These are phyloP conservation scores for Arxiozyma bovina DNA, from an alignment of 1,139 yeast species.

Conservation along the genomic window DNA sequence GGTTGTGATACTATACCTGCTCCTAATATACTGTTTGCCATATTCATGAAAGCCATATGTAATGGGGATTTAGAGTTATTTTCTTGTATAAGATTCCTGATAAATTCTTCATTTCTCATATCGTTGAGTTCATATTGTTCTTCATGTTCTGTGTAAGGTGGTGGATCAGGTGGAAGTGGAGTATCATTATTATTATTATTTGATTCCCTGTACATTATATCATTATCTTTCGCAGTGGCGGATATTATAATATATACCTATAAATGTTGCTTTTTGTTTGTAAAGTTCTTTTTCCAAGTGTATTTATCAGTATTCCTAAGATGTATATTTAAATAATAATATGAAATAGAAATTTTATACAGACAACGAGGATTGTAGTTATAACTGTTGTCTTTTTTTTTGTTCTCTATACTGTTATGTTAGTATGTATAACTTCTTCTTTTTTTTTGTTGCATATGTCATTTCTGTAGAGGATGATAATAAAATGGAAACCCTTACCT, in stretches of 20 bases:
- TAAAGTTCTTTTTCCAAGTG: too few species aligned
- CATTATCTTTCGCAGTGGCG: not conserved
- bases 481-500: not conserved
- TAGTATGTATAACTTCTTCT: too few species aligned
- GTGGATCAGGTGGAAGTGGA: not conserved
- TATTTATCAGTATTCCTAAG: not conserved
- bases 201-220: not conserved
- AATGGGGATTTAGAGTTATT: slow-evolving; percentile 34
- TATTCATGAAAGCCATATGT: slow-evolving; percentile 90
- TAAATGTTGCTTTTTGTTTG: not conserved
- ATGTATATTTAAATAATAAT: not conserved
- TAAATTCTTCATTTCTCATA: slow-evolving; percentile 5
- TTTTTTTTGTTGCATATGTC: not conserved
- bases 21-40: slow-evolving; percentile 90
- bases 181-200: not conserved
- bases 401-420: too few species aligned
- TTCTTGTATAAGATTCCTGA: slow-evolving; percentile 9
- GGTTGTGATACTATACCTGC: slow-evolving; percentile 96
- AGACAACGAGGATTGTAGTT: not conserved
- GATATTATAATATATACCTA: not conserved
- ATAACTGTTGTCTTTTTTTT: too few species aligned
- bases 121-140: not conserved
- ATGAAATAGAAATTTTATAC: too few species aligned
- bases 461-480: not conserved
- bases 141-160: slow-evolving; percentile 1